Evolutionary conservation across 495 filamentous ascomycete genomes (phyloP).

Genomic region (Friedmanniomyces endolithicus): DNA sequence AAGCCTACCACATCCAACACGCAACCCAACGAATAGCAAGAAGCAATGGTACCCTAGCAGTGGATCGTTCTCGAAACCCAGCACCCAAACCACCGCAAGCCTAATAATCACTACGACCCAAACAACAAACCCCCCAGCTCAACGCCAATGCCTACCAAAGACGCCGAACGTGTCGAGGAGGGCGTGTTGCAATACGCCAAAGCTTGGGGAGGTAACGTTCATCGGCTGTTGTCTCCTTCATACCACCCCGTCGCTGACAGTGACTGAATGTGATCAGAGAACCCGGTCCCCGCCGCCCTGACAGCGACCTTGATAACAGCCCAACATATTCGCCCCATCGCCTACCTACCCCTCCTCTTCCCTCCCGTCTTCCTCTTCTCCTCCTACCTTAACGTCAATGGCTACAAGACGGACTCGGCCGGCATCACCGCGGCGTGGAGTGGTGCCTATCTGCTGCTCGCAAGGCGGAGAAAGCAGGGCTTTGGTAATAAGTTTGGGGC

Average conservation of each 20-base stretch:
- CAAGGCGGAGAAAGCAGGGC: conserved; percentile 47
- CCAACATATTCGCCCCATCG: conserved; percentile 64
- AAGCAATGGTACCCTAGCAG: conserved; percentile 4
- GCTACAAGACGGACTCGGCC: conserved; percentile 68
- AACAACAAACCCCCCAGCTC: conserved; percentile 16
- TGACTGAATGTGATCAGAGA: conserved; percentile 40
- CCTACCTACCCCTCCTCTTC: conserved; percentile 65
- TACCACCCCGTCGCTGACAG: conserved; percentile 7
- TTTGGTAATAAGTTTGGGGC: conserved; percentile 42
- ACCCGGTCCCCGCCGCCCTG: conserved; percentile 61
- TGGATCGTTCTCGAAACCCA: conserved; percentile 2
- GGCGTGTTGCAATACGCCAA: conserved; percentile 41
- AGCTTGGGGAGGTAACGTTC: conserved; percentile 56
- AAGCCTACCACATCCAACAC: background rate
- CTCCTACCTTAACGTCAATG: conserved; percentile 69
- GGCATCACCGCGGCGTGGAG: conserved; percentile 80
- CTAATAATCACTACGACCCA: background rate
- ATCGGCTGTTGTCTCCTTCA: conserved; percentile 28
- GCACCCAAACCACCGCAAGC: background rate
- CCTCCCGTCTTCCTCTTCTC: conserved; percentile 73
- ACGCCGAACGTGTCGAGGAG: conserved; percentile 28
- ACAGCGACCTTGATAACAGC: conserved; percentile 69
- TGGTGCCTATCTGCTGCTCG: conserved; percentile 69
- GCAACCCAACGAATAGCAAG: background rate
- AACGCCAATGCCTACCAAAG: conserved; percentile 17